Percentiles rank a stretch among this genome's conserved stretches.
phyloP scores from a whole-genome alignment of 2,329 filamentous ascomycete species.

The Fusarium sp. region DNA sequence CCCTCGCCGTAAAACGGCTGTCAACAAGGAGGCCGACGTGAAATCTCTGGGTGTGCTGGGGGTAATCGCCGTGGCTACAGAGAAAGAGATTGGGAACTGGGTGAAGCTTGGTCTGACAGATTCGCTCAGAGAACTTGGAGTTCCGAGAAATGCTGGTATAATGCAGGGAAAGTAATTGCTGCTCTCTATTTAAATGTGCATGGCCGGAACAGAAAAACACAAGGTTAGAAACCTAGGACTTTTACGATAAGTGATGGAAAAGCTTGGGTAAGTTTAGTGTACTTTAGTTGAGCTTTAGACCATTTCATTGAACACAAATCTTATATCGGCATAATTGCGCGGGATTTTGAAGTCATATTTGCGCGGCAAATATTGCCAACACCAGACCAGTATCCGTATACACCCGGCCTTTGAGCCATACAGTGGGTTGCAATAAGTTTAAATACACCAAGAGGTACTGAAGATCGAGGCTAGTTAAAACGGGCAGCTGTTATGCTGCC shows the following conservation, averaged over 20 bases:
- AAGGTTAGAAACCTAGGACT: rapidly evolving
- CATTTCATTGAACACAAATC: rapidly evolving
- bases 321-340: not conserved
- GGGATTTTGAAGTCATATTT: not conserved
- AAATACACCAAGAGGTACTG: no score
- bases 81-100: not conserved
- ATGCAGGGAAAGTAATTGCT: not conserved
- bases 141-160: not conserved
- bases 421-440: no score
- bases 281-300: rapidly evolving
- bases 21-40: not conserved
- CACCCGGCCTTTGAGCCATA: no score
- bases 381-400: not conserved
- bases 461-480: no score
- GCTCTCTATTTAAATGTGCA: no score
- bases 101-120: not conserved
- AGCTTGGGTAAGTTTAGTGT: rapidly evolving
- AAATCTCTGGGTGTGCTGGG: slow-evolving; percentile 1
- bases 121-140: not conserved
- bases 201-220: not conserved
- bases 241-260: rapidly evolving
- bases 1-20: not conserved
- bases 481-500: no score
- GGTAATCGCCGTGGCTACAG: not conserved
- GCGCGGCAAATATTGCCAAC: not conserved